Evolutionary conservation across 371 early-diverging fungal species (phyloP).

Genomic region (Entomophthora muscae): DNA sequence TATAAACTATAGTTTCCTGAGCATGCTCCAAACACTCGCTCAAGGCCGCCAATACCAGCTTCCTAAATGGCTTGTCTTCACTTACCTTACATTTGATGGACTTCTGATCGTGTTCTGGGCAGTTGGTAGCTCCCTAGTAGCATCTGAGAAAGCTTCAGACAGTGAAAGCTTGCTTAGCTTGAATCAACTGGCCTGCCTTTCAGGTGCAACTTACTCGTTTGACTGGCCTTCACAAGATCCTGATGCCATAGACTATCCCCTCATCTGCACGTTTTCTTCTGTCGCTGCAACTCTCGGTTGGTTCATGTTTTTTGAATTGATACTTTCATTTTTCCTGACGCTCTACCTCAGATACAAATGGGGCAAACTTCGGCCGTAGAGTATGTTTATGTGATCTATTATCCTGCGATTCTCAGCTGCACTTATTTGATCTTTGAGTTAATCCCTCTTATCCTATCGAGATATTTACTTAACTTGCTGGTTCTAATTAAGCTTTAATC

Average conservation of each 20-base stretch:
- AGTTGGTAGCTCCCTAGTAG: not conserved
- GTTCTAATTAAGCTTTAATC: no score
- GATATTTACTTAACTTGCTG: no score
- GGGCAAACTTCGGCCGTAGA: not conserved
- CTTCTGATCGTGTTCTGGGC: not conserved
- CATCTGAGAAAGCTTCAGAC: not conserved
- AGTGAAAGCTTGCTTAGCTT: not conserved
- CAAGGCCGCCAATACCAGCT: slow-evolving; percentile 2
- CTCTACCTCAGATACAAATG: slow-evolving; percentile 2
- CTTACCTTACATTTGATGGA: not conserved
- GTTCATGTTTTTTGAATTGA: not conserved
- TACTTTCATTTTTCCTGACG: not conserved
- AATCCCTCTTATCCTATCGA: no score
- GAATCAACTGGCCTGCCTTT: not conserved
- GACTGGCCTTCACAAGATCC: not conserved
- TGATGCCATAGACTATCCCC: not conserved
- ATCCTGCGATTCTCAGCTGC: no score
- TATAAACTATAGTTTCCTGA: not conserved
- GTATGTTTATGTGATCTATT: no score
- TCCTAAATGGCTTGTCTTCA: not conserved
- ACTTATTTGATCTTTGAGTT: no score
- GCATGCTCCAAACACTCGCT: not conserved
- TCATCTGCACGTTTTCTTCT: not conserved
- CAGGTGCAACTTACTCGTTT: not conserved
- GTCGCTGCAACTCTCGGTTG: not conserved